These are phyloP conservation scores for Brettanomyces bruxellensis DNA, from an alignment of 805 yeast genomes.

Conservation along the genomic window DNA sequence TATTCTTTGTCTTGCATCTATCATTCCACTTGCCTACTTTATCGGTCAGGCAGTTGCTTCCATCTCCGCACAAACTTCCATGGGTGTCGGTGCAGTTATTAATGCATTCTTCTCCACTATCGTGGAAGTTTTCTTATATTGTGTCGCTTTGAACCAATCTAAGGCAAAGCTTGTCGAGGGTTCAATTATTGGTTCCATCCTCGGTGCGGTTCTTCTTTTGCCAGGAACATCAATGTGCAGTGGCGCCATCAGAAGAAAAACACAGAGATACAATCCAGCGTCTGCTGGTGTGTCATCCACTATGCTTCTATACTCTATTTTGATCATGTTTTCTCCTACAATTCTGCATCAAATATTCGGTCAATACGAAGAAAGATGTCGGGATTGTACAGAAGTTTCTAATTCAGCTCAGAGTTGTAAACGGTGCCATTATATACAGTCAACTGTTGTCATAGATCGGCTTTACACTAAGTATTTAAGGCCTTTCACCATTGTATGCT, in stretches of 20 bases:
- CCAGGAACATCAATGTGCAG: conserved; percentile 98
- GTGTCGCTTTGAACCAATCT: conserved; percentile 79
- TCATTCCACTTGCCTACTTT: conserved; percentile 90
- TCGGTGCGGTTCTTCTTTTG: conserved; percentile 83
- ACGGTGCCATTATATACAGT: conserved; percentile 70
- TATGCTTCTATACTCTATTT: conserved; percentile 82
- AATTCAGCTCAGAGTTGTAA: conserved; percentile 35
- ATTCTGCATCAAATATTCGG: conserved; percentile 86
- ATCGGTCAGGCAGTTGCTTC: conserved; percentile 99
- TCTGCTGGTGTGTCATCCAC: conserved; percentile 97
- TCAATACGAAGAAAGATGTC: conserved; percentile 68
- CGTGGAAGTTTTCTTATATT: conserved; percentile 85
- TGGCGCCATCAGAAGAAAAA: conserved; percentile 86
- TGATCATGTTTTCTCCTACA: conserved; percentile 90
- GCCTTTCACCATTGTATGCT: conserved; percentile 79
- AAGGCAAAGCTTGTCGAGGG: conserved; percentile 93
- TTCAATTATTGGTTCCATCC: conserved; percentile 84
- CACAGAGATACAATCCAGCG: conserved; percentile 91
- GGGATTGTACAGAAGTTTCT: conserved; percentile 33
- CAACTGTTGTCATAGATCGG: conserved; percentile 59
- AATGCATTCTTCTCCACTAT: conserved; percentile 96
- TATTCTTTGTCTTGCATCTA: conserved; percentile 67
- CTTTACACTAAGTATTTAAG: conserved; percentile 60
- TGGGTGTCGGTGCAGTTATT: conserved; percentile 98
- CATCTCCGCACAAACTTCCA: conserved; percentile 94